These are phyloP conservation scores for Acer yangbiense DNA, from an alignment of 345 rosid species.

Conservation along the genomic window DNA sequence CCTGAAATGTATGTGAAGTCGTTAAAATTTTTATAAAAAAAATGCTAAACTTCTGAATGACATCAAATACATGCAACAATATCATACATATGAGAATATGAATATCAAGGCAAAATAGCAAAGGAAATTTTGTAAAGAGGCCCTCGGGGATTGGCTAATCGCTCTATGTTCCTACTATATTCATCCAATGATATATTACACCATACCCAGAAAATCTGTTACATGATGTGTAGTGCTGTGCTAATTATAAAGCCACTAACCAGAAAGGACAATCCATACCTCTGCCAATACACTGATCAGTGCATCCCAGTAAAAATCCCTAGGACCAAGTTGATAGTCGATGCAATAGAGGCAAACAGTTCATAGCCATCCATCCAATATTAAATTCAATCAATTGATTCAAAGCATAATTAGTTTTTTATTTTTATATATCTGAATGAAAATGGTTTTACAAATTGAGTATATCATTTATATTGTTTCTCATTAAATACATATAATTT, in stretches of 20 bases:
- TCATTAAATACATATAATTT: background rate
- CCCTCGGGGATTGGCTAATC: background rate
- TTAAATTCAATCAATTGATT: background rate
- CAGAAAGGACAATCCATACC: background rate
- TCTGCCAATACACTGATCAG: background rate
- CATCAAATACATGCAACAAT: background rate
- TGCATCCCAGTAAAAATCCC: background rate
- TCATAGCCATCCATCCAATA: background rate
- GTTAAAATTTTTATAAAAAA: background rate
- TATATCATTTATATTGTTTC: background rate
- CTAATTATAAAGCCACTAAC: background rate
- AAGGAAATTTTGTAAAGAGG: background rate
- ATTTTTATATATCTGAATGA: background rate
- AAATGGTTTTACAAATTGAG: background rate
- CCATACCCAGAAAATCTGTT: background rate
- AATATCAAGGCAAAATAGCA: background rate
- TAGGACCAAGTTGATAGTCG: constrained; percentile 4
- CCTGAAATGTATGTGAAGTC: constrained; percentile 45
- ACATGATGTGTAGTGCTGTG: background rate
- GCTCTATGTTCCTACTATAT: background rate
- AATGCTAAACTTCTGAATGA: background rate
- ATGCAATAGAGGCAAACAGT: background rate
- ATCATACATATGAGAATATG: background rate
- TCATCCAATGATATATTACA: background rate
- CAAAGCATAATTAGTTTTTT: background rate